Base-by-base conservation (phyloP, 164 flowering plant species). In the Protea cynaroides region DNA sequence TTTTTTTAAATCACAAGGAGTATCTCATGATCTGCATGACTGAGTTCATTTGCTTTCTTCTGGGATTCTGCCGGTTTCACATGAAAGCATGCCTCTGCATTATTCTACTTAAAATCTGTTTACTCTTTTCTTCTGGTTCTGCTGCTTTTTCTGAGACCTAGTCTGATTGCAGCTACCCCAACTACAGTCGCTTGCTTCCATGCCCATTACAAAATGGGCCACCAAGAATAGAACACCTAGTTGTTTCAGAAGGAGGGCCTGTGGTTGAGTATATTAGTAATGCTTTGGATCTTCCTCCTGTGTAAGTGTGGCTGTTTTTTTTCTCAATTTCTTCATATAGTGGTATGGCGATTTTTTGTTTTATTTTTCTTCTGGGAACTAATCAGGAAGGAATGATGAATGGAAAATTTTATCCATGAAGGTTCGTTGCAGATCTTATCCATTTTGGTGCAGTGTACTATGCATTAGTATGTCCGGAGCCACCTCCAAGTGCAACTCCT, bases 401-500 rank as follows among this genome's bases (percentile, higher is more conserved):
- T 40, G 63, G 65, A 54, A 65, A 69, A 25, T 76, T 74, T 75
- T 65, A 70, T 73, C 49, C 55, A 55, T 83, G 77, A 82, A 94
- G 98, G 81, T 94, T 71, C 85, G 97, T 94, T 79, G 84, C 91
- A 78, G 97, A 94, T 78, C 93, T 94, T 43, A 91, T 94, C 71
- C 95, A 79, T 37, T 94, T 94, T 81, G 98, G 98, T 69, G 97
- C 98, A 56, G 92, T 94, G 25, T 80, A 86, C 81, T 85, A 83
- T 83, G 98, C 98, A 61, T 84, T 91, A 65, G 97, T 94, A 34
- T 86, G 89, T 59, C 98, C 98, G 25, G 54, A 78, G 65, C 98
- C 98, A 59, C 98, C 98, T 69, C 81, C 86, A 65, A 89, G 62
- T 69, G 98, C 98, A 53, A 89, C 95, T 43, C 81, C 85, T 0